Base-by-base conservation (phyloP, 1,284 basidiomycete genomes). In the Grifola frondosa region DNA sequence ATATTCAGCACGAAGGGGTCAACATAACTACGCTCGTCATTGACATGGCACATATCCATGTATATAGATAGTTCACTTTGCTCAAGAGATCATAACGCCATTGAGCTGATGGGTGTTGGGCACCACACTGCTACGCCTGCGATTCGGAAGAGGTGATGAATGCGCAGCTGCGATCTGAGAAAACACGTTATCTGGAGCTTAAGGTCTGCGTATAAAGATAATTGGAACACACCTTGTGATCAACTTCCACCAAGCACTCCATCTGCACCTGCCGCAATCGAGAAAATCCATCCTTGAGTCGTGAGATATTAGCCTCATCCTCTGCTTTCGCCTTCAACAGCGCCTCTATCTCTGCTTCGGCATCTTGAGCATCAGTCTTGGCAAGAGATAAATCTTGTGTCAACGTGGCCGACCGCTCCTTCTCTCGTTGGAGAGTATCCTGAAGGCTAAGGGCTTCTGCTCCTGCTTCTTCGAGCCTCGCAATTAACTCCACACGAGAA, bases 301-400 rank as follows among this genome's bases (percentile, higher is more conserved):
- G 57, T 23, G 55, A 48, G 25, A 74, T 71, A 6, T 63, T 69
- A 19, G 42, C 48, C 37, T 65, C 67, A 46, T 73, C 68, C 3
- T 49, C 61, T 22, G 55, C 52, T 45, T 69, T 72, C n/a, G 60
- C 59, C 2, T 30, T 40, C 40, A 50, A 52, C 20, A 70, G 39
- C 21, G 60, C 63, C 22, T 50, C 47, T 9, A 67, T 53, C 44
- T 67, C 64, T 32, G 62, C 58, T 41, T 69, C 66, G 2, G 53
- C 54, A 28, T 64, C 61, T 29, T 49, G 51, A 23, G 54, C 42
- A 38, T 53, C 61, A 23, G 24, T 42, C 15, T 47, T 45, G 13
- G 58, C 55, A 1, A 48, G 48, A 6, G 12, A 46, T n/a, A 69
- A 46, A 10, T 54, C 42, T 29, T 46, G 46, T 35, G 49, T 36